A percentile compares a stretch with the other conserved stretches of the same genome.
Evolutionary conservation across 768 basidiomycete species (phyloP).

Genomic region (Lentinula boryana): DNA sequence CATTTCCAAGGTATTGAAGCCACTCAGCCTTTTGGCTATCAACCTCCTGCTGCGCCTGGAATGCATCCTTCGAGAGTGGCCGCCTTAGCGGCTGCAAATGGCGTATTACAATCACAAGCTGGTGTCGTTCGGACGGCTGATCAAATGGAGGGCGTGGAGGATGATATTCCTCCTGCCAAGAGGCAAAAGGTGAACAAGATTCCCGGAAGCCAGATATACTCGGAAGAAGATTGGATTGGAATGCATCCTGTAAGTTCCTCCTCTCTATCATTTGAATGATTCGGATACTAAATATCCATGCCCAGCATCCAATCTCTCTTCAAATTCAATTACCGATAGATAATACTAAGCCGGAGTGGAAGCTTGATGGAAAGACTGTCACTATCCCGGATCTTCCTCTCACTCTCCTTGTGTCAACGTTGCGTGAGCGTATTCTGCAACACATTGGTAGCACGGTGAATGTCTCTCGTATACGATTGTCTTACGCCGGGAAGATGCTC

Average conservation of each 20-base stretch:
- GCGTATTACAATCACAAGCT: slow-evolving; percentile 43
- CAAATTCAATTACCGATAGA: slow-evolving; percentile 80
- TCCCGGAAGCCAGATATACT: slow-evolving; percentile 77
- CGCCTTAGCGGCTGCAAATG: slow-evolving; percentile 49
- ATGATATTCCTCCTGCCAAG: slow-evolving; percentile 78
- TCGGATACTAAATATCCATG: not conserved
- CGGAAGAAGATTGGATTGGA: slow-evolving; percentile 84
- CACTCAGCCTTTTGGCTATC: slow-evolving; percentile 74
- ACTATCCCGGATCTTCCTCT: slow-evolving; percentile 80
- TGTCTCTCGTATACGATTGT: slow-evolving; percentile 74
- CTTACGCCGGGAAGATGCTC: slow-evolving; percentile 78
- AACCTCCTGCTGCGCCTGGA: slow-evolving; percentile 52
- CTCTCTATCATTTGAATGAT: not conserved
- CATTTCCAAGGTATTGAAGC: slow-evolving; percentile 80
- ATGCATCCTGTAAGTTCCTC: slow-evolving; percentile 71
- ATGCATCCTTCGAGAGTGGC: slow-evolving; percentile 69
- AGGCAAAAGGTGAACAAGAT: slow-evolving; percentile 82
- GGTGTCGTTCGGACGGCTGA: slow-evolving; percentile 79
- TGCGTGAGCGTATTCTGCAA: slow-evolving; percentile 84
- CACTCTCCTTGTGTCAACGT: slow-evolving; percentile 77
- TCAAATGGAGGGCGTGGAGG: slow-evolving; percentile 64
- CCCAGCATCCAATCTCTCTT: slow-evolving; percentile 82
- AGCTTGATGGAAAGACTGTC: slow-evolving; percentile 75
- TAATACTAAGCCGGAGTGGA: slow-evolving; percentile 86
- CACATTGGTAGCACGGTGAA: slow-evolving; percentile 75